Percentiles rank a stretch among this genome's conserved stretches.
Conservation (phyloP, 2,329 filamentous ascomycete genomes). For the Aspergillus sp. region DNA sequence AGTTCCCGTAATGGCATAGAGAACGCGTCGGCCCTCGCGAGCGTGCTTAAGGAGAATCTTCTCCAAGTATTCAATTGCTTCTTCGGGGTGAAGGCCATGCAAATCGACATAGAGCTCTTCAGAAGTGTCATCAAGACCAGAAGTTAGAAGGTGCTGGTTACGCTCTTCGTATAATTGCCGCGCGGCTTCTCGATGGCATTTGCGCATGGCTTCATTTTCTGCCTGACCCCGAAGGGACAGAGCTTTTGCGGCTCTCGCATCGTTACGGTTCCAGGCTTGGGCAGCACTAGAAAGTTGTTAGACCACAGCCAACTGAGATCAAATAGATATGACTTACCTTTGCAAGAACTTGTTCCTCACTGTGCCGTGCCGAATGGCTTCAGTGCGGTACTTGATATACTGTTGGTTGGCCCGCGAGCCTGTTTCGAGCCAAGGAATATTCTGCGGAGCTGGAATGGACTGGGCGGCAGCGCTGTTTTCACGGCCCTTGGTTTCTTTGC, state of each 20-base stretch:
- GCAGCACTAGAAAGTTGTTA: constrained; percentile 61
- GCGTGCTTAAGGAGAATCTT: constrained; percentile 79
- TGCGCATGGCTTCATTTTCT: constrained; percentile 95
- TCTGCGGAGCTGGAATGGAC: constrained; percentile 80
- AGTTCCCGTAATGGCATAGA: constrained; percentile 95
- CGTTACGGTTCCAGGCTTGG: constrained; percentile 97
- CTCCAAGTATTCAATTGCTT: constrained; percentile 91
- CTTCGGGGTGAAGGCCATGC: constrained; percentile 96
- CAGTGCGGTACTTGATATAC: constrained; percentile 89
- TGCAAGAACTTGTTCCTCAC: constrained; percentile 95
- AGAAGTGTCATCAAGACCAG: constrained; percentile 38
- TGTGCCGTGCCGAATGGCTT: constrained; percentile 95
- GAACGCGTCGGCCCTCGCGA: constrained; percentile 61
- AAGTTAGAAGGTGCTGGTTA: constrained; percentile 60
- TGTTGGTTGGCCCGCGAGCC: constrained; percentile 86
- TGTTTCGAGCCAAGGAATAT: constrained; percentile 95
- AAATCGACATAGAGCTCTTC: constrained; percentile 90
- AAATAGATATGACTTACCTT: constrained; percentile 53
- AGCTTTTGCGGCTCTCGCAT: constrained; percentile 91
- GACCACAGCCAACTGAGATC: neutral
- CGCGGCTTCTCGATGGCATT: constrained; percentile 91
- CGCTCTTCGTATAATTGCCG: constrained; percentile 89
- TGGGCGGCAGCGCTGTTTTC: constrained; percentile 79
- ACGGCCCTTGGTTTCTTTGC: constrained; percentile 59
- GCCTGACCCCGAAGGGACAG: constrained; percentile 90